Conservation (phyloP, 2,329 filamentous ascomycete genomes). For the Leptographium galeiforme region DNA sequence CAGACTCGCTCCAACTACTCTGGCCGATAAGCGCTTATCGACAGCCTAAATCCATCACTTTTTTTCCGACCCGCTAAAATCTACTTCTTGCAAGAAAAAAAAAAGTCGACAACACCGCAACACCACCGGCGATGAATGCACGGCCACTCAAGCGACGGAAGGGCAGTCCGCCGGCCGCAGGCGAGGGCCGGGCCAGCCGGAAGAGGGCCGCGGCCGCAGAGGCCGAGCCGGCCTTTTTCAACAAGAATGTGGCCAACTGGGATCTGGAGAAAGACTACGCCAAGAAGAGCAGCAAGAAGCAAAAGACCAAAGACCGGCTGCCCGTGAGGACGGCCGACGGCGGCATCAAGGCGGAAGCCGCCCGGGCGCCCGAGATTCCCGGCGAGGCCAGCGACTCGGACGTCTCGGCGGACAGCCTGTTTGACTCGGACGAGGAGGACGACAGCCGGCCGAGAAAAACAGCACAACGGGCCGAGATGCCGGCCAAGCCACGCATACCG, state of each 20-base stretch:
- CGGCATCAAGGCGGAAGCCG: constrained; percentile 36
- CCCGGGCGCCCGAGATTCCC: background rate
- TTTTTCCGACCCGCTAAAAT: background rate
- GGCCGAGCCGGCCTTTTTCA: constrained; percentile 53
- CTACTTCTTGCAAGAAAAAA: background rate
- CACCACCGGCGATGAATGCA: constrained; percentile 26
- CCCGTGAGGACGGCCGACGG: constrained; percentile 83
- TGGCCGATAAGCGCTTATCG: background rate
- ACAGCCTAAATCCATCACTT: background rate
- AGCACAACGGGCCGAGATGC: constrained; percentile 29
- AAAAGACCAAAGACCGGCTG: constrained; percentile 59
- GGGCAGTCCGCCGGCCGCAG: constrained; percentile 37
- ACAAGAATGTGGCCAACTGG: constrained; percentile 67
- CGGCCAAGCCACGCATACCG: constrained; percentile 5
- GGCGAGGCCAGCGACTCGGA: constrained; percentile 27
- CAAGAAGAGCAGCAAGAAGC: constrained; percentile 50
- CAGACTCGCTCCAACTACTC: too few species aligned
- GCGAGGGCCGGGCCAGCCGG: constrained; percentile 26
- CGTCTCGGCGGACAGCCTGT: constrained; percentile 43
- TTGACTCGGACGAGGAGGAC: constrained; percentile 46
- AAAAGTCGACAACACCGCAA: background rate
- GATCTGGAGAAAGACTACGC: constrained; percentile 89
- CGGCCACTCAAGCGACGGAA: constrained; percentile 43
- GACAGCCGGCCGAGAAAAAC: constrained; percentile 26
- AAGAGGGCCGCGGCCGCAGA: constrained; percentile 26